Percentiles rank a stretch among this genome's conserved stretches.
Conservation (phyloP, 768 basidiomycete species). For the Pulveroboletus sp. region DNA sequence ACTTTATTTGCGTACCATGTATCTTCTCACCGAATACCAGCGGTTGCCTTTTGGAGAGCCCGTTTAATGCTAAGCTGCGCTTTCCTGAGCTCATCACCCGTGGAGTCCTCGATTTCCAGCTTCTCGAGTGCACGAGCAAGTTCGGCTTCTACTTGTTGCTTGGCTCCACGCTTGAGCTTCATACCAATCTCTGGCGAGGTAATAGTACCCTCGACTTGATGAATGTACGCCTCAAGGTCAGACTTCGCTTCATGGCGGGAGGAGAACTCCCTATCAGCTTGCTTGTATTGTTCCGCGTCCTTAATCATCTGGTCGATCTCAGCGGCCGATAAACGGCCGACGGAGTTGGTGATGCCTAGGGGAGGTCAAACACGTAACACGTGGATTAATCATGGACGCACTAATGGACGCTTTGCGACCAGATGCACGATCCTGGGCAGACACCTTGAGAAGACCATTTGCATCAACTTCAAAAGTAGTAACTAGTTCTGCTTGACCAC, state of each 20-base stretch:
- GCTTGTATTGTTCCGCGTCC: slow-evolving; percentile 95
- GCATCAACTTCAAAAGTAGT: slow-evolving; percentile 99
- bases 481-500: slow-evolving; percentile 98
- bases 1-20: slow-evolving; percentile 14
- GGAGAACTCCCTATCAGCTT: slow-evolving; percentile 96
- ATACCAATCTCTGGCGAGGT: slow-evolving; percentile 94
- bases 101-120: slow-evolving; percentile 94
- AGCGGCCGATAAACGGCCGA: slow-evolving; percentile 92
- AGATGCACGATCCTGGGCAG: slow-evolving; percentile 96
- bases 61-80: slow-evolving; percentile 94
- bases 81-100: slow-evolving; percentile 93
- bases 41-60: slow-evolving; percentile 95
- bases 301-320: slow-evolving; percentile 99
- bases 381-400: slow-evolving; percentile 35
- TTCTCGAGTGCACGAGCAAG: slow-evolving; percentile 98
- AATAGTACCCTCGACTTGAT: slow-evolving; percentile 95
- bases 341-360: slow-evolving; percentile 94
- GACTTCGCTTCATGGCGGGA: slow-evolving; percentile 97
- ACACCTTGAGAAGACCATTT: slow-evolving; percentile 98
- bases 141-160: slow-evolving; percentile 92
- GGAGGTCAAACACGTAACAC: slow-evolving; percentile 3
- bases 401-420: slow-evolving; percentile 99
- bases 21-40: slow-evolving; percentile 67
- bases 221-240: slow-evolving; percentile 95
- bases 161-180: slow-evolving; percentile 98